A percentile compares a stretch with the other conserved stretches of the same genome.
These are phyloP conservation scores for Corynespora cassiicola DNA, from an alignment of 2,329 filamentous ascomycete species.

Conservation along the genomic window DNA sequence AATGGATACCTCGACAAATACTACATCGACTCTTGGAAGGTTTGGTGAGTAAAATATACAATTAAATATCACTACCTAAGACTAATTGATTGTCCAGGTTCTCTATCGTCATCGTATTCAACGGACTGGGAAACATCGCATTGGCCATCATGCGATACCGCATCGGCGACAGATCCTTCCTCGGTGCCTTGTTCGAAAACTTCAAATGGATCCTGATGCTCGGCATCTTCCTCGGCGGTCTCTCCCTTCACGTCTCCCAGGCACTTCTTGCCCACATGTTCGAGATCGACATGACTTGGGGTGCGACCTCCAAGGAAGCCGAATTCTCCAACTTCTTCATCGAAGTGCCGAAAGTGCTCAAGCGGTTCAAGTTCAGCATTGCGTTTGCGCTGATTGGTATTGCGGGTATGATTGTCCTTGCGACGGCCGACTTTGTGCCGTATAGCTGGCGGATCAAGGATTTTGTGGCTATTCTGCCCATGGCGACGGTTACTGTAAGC, in stretches of 20 bases:
- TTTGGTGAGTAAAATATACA: slow-evolving; percentile 10
- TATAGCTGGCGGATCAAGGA: slow-evolving; percentile 56
- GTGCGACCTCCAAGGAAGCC: slow-evolving; percentile 80
- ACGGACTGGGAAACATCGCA: slow-evolving; percentile 63
- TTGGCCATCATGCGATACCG: slow-evolving; percentile 69
- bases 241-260: slow-evolving; percentile 80
- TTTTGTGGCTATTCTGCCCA: slow-evolving; percentile 74
- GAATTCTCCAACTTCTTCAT: slow-evolving; percentile 86
- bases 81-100: no score
- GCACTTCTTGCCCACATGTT: slow-evolving; percentile 83
- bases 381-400: slow-evolving; percentile 67
- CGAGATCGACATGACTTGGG: slow-evolving; percentile 84
- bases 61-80: no score
- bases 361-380: slow-evolving; percentile 78
- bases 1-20: slow-evolving; percentile 78
- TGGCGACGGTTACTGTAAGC: slow-evolving; percentile 73
- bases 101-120: slow-evolving; percentile 69
- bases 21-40: slow-evolving; percentile 74
- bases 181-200: slow-evolving; percentile 61
- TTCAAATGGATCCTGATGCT: slow-evolving; percentile 69
- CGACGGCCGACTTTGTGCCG: slow-evolving; percentile 69
- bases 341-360: slow-evolving; percentile 78
- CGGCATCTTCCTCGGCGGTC: slow-evolving; percentile 80
- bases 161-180: slow-evolving; percentile 59
- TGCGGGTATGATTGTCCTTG: slow-evolving; percentile 68